Percentiles rank a stretch among this genome's conserved stretches.
Conservation (phyloP, 2,329 filamentous ascomycete genomes). For the Colletotrichum sp. region DNA sequence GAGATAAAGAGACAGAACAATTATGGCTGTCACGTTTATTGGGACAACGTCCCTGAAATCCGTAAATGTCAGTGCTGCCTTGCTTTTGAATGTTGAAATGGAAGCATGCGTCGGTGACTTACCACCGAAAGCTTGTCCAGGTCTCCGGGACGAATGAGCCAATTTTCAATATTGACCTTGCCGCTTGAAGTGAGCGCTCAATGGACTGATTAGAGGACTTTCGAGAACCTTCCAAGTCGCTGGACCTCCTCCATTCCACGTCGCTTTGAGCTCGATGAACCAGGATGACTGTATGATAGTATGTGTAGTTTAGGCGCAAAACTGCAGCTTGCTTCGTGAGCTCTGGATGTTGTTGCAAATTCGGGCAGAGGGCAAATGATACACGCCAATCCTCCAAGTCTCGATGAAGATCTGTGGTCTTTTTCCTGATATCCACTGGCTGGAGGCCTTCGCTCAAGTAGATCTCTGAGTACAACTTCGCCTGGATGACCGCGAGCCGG, state of each 20-base stretch:
- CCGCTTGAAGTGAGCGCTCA: neutral
- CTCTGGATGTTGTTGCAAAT: neutral
- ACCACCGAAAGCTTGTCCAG: neutral
- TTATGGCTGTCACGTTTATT: neutral
- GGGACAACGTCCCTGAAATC: neutral
- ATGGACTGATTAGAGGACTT: neutral
- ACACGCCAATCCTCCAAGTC: neutral
- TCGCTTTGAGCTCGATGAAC: neutral
- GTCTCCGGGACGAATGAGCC: neutral
- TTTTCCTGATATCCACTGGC: neutral
- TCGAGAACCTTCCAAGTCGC: rapidly evolving
- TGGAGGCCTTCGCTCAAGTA: neutral
- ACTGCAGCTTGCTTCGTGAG: neutral
- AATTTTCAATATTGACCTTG: neutral
- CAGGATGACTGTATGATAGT: neutral
- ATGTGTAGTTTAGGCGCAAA: neutral
- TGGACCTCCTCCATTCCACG: neutral
- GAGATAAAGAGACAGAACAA: neutral
- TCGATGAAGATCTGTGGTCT: neutral
- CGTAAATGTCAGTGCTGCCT: neutral
- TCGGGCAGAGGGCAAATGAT: neutral
- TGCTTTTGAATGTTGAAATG: rapidly evolving
- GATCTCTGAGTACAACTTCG: neutral
- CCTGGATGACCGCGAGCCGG: neutral
- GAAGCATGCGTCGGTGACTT: neutral